phyloP scores from a whole-genome alignment of 768 basidiomycete genomes.

The Macrolepiota albuminosa region DNA sequence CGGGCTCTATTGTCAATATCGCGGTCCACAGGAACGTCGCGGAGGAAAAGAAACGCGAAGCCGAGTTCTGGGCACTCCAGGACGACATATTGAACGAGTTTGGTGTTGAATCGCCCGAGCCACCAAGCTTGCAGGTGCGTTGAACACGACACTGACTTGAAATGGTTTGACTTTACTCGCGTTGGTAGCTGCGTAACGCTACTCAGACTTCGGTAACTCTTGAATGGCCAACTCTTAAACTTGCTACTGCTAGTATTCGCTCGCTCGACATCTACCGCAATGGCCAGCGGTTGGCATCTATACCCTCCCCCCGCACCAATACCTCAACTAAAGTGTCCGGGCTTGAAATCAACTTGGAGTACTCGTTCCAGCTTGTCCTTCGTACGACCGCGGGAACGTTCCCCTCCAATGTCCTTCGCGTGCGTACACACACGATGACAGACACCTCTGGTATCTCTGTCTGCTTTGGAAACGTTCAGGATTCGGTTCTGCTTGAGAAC shows the following conservation, averaged over 20 bases:
- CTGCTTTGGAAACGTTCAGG: conserved; percentile 89
- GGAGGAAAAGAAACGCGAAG: conserved; percentile 80
- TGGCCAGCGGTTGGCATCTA: conserved; percentile 79
- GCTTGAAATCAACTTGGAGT: conserved; percentile 77
- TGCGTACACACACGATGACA: conserved; percentile 90
- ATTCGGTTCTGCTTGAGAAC: conserved; percentile 69
- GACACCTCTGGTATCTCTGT: conserved; percentile 94
- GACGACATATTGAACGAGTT: conserved; percentile 71
- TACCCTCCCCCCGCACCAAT: conserved; percentile 77
- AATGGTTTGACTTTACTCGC: neutral
- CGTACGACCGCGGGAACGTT: conserved; percentile 90
- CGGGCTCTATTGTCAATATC: conserved; percentile 97
- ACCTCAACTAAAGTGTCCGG: conserved; percentile 86
- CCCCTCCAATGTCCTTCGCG: conserved; percentile 77
- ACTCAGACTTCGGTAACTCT: conserved; percentile 97
- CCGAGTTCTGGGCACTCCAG: conserved; percentile 84
- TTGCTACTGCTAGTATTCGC: conserved; percentile 83
- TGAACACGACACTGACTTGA: neutral
- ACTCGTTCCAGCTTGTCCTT: conserved; percentile 91
- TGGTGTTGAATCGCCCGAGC: conserved; percentile 59
- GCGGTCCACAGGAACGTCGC: conserved; percentile 83
- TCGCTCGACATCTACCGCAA: conserved; percentile 93
- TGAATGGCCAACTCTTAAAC: conserved; percentile 85
- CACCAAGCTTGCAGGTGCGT: conserved; percentile 71
- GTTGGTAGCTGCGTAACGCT: conserved; percentile 72